phyloP scores from a whole-genome alignment of 495 filamentous ascomycete species.

The Hypoxylon perforatum region DNA sequence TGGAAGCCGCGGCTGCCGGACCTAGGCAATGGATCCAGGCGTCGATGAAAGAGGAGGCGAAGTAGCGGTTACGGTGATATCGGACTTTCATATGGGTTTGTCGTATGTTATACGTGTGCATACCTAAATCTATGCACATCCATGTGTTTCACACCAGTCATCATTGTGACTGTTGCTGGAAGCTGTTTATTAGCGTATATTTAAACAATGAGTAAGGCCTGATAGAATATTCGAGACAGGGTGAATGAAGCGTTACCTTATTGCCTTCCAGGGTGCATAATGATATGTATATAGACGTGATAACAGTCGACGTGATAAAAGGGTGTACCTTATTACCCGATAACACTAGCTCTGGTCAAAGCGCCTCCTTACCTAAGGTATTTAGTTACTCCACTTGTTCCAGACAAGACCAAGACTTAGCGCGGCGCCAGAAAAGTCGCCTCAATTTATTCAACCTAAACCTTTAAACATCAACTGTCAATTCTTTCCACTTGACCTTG shows the following conservation, averaged over 20 bases:
- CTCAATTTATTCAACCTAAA: slow-evolving; percentile 4
- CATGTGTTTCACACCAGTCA: too few relatives aligned
- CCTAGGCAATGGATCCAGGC: slow-evolving; percentile 69
- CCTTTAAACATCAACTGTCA: slow-evolving; percentile 24
- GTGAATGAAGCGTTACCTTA: too few relatives aligned
- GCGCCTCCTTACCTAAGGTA: too few relatives aligned
- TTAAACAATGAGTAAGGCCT: too few relatives aligned
- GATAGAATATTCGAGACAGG: background rate
- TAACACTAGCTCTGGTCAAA: too few relatives aligned
- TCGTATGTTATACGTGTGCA: too few relatives aligned
- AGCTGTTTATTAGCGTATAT: too few relatives aligned
- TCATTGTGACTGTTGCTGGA: too few relatives aligned
- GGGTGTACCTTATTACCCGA: background rate
- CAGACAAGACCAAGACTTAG: slow-evolving; percentile 31
- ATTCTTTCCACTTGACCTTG: slow-evolving; percentile 31
- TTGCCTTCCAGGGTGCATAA: too few relatives aligned
- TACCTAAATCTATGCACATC: too few relatives aligned
- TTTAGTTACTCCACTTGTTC: slow-evolving; percentile 35
- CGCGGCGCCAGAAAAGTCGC: slow-evolving; percentile 25
- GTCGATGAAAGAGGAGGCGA: slow-evolving; percentile 68
- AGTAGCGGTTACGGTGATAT: slow-evolving; percentile 36
- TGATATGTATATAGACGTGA: too few relatives aligned
- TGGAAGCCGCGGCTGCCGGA: slow-evolving; percentile 64
- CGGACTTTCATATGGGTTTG: background rate
- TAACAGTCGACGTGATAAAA: background rate